These are phyloP conservation scores for Periconia digitata DNA, from an alignment of 2,329 filamentous ascomycete genomes.

Conservation along the genomic window DNA sequence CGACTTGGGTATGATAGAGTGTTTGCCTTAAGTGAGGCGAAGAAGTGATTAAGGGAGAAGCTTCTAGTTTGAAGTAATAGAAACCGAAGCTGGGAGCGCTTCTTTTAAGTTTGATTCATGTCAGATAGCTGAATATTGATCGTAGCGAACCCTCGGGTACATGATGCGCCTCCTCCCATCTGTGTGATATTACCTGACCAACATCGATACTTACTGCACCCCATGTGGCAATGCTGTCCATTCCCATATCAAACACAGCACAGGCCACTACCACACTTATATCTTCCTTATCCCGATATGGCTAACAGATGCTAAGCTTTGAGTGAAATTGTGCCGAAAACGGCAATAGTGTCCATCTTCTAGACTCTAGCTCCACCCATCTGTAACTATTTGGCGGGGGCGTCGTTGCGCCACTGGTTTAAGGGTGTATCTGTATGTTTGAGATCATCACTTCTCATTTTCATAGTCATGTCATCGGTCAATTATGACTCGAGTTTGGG, in stretches of 20 bases:
- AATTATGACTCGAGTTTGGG: neutral
- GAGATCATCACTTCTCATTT: neutral
- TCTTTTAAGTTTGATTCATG: conserved; percentile 2
- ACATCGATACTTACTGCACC: conserved; percentile 5
- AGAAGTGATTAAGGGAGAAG: neutral
- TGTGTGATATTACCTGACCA: conserved; percentile 3
- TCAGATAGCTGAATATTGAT: neutral
- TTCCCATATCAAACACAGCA: neutral
- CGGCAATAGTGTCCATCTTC: conserved; percentile 11
- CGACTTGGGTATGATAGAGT: neutral
- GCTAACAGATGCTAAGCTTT: conserved; percentile 4
- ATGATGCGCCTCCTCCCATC: conserved; percentile 2
- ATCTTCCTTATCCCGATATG: conserved; percentile 5
- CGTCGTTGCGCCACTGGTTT: neutral
- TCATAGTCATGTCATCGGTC: neutral
- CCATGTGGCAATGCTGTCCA: conserved; percentile 10
- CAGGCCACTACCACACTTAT: neutral
- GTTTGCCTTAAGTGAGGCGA: neutral
- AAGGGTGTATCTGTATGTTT: neutral
- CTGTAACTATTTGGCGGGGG: neutral
- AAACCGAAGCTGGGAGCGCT: neutral
- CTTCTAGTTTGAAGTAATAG: neutral
- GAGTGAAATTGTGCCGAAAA: conserved; percentile 8
- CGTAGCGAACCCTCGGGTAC: conserved; percentile 1
- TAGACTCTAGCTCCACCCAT: conserved; percentile 6